Percentiles rank a stretch among this genome's conserved stretches.
Conservation (phyloP, 129 eudicot species). For the Cynara cardunculus region DNA sequence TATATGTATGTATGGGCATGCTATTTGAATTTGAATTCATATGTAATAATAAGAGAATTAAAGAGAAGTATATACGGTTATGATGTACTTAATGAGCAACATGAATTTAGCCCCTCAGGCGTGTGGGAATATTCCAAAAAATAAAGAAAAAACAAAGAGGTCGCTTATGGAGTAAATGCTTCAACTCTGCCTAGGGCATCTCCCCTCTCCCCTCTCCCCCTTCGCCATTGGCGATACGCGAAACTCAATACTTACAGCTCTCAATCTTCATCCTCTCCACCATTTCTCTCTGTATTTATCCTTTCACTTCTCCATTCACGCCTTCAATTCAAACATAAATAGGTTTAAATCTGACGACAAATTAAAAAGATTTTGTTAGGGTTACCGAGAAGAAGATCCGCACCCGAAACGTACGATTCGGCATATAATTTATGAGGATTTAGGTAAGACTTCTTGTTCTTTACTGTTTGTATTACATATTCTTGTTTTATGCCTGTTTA, state of each 20-base stretch:
- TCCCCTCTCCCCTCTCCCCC: not conserved
- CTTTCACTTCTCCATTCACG: not conserved
- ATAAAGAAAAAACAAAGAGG: constrained; percentile 16
- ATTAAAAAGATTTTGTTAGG: constrained; percentile 3
- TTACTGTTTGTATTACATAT: constrained; percentile 10
- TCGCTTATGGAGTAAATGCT: constrained; percentile 28
- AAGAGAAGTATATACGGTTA: not conserved
- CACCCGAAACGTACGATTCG: constrained; percentile 24
- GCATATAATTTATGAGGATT: constrained; percentile 26
- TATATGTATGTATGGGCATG: too few species aligned
- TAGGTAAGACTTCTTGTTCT: constrained; percentile 21
- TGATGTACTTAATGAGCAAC: not conserved
- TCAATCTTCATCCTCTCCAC: not conserved
- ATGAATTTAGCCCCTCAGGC: not conserved
- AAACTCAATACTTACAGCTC: constrained; percentile 7
- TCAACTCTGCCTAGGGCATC: constrained; percentile 29
- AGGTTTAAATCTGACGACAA: constrained; percentile 14
- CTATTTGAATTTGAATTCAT: not conserved
- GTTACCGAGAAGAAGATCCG: constrained; percentile 30
- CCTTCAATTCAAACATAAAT: constrained; percentile 3
- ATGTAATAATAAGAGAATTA: not conserved
- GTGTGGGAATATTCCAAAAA: constrained; percentile 24
- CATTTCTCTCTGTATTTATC: not conserved
- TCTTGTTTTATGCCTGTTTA: constrained; percentile 2
- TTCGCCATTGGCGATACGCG: constrained; percentile 16